phyloP scores from a whole-genome alignment of 1,284 basidiomycete genomes.

The Ceratobasidium sp. region DNA sequence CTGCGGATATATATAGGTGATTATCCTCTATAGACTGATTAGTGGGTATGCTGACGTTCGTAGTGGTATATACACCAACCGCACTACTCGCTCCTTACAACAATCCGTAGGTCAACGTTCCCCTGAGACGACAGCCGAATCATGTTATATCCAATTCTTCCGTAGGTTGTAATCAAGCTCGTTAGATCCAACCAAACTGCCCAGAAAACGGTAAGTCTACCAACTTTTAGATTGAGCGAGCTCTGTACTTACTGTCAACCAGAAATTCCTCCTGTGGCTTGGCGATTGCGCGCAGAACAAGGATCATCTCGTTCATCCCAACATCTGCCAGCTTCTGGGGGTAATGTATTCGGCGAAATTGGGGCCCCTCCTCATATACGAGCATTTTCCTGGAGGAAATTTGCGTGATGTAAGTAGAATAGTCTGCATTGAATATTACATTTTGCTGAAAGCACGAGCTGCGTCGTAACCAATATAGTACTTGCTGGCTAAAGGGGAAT shows the following conservation, averaged over 20 bases:
- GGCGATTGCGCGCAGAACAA: conserved; percentile 7
- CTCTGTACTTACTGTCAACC: not conserved
- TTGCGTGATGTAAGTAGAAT: conserved; percentile 3
- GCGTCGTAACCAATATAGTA: not conserved
- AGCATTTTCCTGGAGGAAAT: conserved; percentile 11
- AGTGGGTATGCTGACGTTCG: not conserved
- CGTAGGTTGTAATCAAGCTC: conserved; percentile 20
- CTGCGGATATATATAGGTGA: conserved; percentile 20
- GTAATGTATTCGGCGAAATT: conserved; percentile 17
- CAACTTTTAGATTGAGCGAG: not conserved
- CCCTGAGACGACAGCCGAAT: not conserved
- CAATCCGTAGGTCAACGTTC: not conserved
- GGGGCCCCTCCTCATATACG: conserved; percentile 10
- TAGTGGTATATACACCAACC: conserved; percentile 17
- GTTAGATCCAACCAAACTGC: conserved; percentile 9
- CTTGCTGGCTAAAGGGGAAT: not conserved
- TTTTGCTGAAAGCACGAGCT: not conserved
- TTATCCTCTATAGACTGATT: too few species aligned
- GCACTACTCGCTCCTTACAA: not conserved
- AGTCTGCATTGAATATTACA: not conserved
- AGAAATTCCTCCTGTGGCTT: conserved; percentile 26
- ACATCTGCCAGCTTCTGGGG: conserved; percentile 22
- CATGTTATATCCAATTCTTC: not conserved
- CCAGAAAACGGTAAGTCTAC: not conserved
- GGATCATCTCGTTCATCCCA: not conserved